Conservation (phyloP, 2,329 filamentous ascomycete genomes). For the Fusarium sp. region DNA sequence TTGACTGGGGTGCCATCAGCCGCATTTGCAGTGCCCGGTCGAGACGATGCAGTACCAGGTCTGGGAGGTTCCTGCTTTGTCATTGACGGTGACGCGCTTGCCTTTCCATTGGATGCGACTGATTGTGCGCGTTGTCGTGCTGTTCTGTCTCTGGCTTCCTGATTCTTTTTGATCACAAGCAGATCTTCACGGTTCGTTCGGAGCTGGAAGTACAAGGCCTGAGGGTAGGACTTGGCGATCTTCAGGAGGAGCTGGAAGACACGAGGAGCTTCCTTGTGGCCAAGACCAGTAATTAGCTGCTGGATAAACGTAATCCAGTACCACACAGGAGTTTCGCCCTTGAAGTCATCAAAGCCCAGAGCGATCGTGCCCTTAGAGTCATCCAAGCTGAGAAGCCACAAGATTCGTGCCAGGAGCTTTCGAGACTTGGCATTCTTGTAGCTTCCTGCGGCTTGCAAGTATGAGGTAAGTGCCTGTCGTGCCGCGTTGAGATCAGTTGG, state of each 20-base stretch:
- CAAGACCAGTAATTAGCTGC: conserved; percentile 90
- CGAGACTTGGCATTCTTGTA: conserved; percentile 98
- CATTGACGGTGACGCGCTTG: conserved; percentile 59
- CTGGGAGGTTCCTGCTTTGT: conserved; percentile 64
- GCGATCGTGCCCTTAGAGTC: conserved; percentile 86
- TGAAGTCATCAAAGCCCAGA: conserved; percentile 92
- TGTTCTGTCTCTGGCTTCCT: conserved; percentile 77
- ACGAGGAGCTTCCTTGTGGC: conserved; percentile 89
- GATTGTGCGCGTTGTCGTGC: conserved; percentile 62
- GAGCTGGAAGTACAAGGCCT: conserved; percentile 95
- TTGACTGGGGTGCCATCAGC: conserved; percentile 57
- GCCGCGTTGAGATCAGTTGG: conserved; percentile 84
- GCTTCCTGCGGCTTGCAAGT: conserved; percentile 92
- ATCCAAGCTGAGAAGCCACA: conserved; percentile 96
- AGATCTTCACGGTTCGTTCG: conserved; percentile 95
- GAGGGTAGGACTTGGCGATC: conserved; percentile 95
- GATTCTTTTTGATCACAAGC: conserved; percentile 88
- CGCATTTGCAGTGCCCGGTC: conserved; percentile 64
- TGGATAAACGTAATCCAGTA: conserved; percentile 99
- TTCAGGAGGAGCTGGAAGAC: conserved; percentile 88
- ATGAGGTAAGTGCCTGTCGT: conserved; percentile 93
- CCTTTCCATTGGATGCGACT: conserved; percentile 56
- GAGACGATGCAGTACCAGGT: conserved; percentile 53
- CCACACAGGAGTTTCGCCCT: conserved; percentile 97
- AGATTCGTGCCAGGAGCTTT: conserved; percentile 90